These are phyloP conservation scores for Penicillium oxalicum DNA, from an alignment of 2,329 filamentous ascomycete species.

Conservation along the genomic window DNA sequence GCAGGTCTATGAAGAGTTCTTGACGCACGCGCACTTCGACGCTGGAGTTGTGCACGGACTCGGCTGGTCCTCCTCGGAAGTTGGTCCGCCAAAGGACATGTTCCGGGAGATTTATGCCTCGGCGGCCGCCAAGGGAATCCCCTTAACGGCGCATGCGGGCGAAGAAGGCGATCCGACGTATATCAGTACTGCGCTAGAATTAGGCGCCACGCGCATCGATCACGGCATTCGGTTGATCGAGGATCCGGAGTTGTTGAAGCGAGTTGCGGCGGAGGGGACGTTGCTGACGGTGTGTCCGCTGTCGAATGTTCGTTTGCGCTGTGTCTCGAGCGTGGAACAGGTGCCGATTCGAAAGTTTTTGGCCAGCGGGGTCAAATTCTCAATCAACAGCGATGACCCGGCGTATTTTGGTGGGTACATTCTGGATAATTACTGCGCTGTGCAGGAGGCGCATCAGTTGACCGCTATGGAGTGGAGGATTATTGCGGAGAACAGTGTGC, in stretches of 20 bases:
- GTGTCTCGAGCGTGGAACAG: conserved; percentile 48
- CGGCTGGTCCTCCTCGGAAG: conserved; percentile 60
- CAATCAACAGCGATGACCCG: conserved; percentile 68
- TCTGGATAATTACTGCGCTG: conserved; percentile 67
- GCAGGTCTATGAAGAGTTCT: conserved; percentile 35
- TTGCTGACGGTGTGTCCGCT: conserved; percentile 67
- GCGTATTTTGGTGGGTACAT: conserved; percentile 73
- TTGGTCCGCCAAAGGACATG: conserved; percentile 50
- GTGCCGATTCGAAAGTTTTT: conserved; percentile 60
- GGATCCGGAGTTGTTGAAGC: conserved; percentile 53
- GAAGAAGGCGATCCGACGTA: conserved; percentile 67
- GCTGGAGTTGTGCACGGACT: conserved; percentile 55
- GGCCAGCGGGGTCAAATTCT: conserved; percentile 60
- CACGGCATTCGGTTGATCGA: conserved; percentile 64
- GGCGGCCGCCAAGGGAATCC: conserved; percentile 49
- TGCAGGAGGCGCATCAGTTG: conserved; percentile 65
- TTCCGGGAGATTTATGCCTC: conserved; percentile 58
- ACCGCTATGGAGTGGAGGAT: conserved; percentile 59
- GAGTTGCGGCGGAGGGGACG: conserved; percentile 52
- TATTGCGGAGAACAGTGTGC: conserved; percentile 57
- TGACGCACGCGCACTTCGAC: conserved; percentile 37
- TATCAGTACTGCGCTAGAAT: conserved; percentile 59
- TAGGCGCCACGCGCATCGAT: conserved; percentile 63
- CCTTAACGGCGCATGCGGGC: conserved; percentile 67
- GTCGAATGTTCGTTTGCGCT: conserved; percentile 63